Evolutionary conservation across 2,329 filamentous ascomycete genomes (phyloP), one percentile per base, ranked within the genome.

Genomic region (Talaromyces sp.): DNA sequence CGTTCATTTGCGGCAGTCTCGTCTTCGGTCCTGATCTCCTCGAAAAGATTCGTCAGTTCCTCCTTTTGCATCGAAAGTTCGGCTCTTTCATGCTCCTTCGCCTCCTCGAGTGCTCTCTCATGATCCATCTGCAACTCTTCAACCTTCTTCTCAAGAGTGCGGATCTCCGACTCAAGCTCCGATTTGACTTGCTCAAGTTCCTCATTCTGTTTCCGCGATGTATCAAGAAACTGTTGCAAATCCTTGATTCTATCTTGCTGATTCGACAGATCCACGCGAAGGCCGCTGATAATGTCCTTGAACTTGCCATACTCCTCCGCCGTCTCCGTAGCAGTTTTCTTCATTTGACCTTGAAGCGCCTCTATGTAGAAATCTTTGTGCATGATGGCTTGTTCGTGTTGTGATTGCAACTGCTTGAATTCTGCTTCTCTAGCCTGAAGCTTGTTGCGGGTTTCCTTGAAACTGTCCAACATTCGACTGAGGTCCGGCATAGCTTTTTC

Each of bases 321-420:
- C 66, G 82, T 82, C 65, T 84, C 82, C 61, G 79, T 80, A 56
- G 82, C 80, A 19, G 82, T 75, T 54, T 79, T 80, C 52, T 80
- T 78, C 70, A 85, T 78, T 69, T 83, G 82, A 27, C 79, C 77
- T 63, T 82, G 82, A 67, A 86, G 69, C 14, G 80, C 77, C 67
- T 82, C 79, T 63, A 86, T 83, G 67, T 85, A 82, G 60, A 77
- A 80, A 57, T 86, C 83, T 70, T 85, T 85, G 61, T 79, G 78
- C 72, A 81, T 80, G 41, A 85, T 71, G 35, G 78, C 79, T 66
- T 84, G 81, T 58, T 83, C 79, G 66, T 85, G 82, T 65, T 84
- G 81, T 48, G 74, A 74, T 65, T 81, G 77, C 22, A 81, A 76
- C 65, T 83, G 78, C 62, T 81, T 82, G 66, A 83, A 79, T 59